These are phyloP conservation scores for Russula dissimulans DNA, from an alignment of 768 basidiomycete genomes.

Conservation along the genomic window DNA sequence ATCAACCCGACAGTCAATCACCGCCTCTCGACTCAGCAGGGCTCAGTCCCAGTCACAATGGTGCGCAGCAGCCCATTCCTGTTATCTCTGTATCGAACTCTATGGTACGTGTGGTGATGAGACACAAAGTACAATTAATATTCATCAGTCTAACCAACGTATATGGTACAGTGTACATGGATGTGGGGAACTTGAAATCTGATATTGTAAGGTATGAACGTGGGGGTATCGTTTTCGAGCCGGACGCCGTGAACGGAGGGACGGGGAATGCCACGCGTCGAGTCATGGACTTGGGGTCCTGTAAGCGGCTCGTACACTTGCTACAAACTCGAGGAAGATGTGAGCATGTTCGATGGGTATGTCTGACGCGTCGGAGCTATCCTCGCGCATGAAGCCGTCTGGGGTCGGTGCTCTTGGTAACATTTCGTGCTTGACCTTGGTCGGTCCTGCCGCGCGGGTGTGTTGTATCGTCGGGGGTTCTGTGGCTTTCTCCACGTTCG, in stretches of 20 bases:
- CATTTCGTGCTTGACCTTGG: background rate
- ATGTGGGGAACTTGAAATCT: background rate
- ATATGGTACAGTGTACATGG: conserved; percentile 4
- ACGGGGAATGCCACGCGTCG: background rate
- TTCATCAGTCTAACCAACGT: conserved; percentile 5
- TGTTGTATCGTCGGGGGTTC: background rate
- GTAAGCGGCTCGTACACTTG: conserved; percentile 1
- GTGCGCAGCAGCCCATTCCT: background rate
- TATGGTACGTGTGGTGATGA: background rate
- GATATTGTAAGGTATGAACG: conserved; percentile 5
- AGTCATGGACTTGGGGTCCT: background rate
- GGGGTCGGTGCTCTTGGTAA: background rate
- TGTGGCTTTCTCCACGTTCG: conserved; percentile 6
- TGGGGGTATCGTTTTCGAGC: conserved; percentile 6
- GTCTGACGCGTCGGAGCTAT: conserved; percentile 6
- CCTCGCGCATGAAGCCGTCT: background rate
- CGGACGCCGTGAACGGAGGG: background rate
- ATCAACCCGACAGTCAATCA: no score
- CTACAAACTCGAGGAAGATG: conserved; percentile 12
- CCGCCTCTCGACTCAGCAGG: background rate
- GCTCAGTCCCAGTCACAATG: background rate
- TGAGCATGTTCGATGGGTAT: conserved; percentile 12
- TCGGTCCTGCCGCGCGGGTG: background rate
- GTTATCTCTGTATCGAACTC: background rate
- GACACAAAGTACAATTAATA: background rate